Evolutionary conservation across 257 asterid genomes (phyloP).

Genomic region (Jacaranda mimosifolia): DNA sequence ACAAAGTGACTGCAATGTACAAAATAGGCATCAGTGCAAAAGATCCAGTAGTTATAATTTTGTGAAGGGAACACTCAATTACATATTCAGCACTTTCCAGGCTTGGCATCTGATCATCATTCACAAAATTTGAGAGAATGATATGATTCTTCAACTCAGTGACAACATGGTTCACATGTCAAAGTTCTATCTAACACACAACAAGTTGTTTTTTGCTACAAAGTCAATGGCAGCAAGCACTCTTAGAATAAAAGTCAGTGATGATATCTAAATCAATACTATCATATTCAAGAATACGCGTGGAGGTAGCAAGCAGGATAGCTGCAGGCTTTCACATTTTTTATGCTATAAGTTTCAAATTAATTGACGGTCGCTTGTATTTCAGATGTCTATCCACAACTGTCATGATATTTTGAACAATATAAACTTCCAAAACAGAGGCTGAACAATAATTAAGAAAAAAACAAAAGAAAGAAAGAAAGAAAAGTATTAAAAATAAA

Average conservation of each 20-base stretch:
- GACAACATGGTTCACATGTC: slow-evolving; percentile 42
- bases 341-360: background rate
- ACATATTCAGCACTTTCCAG: slow-evolving; percentile 1
- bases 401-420: background rate
- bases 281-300: background rate
- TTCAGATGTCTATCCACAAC: background rate
- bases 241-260: slow-evolving; percentile 7
- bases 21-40: background rate
- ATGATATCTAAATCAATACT: background rate
- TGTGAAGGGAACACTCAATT: background rate
- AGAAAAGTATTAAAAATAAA: background rate
- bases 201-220: background rate
- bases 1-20: slow-evolving; percentile 71
- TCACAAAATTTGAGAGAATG: slow-evolving; percentile 12
- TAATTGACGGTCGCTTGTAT: background rate
- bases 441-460: background rate
- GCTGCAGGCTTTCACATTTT: background rate
- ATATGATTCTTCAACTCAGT: slow-evolving; percentile 11
- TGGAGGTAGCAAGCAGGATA: background rate
- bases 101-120: slow-evolving; percentile 29
- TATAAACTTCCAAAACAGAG: background rate
- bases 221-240: background rate
- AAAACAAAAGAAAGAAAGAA: background rate
- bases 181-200: background rate
- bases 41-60: background rate